Evolutionary conservation across 306 rosid species (phyloP).

Genomic region (Vigna angularis): DNA sequence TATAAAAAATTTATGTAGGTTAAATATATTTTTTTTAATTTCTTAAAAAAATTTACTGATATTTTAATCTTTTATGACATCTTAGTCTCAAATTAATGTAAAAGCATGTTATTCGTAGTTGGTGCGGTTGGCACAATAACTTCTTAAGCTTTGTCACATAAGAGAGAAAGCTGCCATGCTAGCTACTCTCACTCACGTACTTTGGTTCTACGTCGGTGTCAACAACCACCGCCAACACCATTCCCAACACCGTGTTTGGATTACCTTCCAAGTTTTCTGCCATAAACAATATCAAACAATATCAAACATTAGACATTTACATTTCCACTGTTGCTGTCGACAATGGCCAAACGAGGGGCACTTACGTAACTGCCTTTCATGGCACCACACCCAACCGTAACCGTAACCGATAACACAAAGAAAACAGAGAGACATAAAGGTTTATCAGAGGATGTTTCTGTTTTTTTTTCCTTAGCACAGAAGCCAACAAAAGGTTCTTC

Average conservation of each 20-base stretch:
- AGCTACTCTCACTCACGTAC: background rate
- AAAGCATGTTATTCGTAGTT: too few relatives aligned
- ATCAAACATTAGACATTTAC: background rate
- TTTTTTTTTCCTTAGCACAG: slow-evolving; percentile 9
- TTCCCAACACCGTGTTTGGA: background rate
- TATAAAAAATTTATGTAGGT: too few relatives aligned
- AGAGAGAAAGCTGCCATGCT: background rate
- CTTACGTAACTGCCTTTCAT: slow-evolving; percentile 5
- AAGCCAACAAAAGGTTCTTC: slow-evolving; percentile 38
- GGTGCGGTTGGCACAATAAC: too few relatives aligned
- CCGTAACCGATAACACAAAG: slow-evolving; percentile 32
- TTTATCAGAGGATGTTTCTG: background rate
- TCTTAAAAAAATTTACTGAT: too few relatives aligned
- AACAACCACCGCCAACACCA: background rate
- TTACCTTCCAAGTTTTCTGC: background rate
- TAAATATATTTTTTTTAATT: too few relatives aligned
- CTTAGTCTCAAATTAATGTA: too few relatives aligned
- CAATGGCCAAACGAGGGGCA: background rate
- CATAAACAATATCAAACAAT: background rate
- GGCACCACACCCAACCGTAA: slow-evolving; percentile 49
- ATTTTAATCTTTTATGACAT: too few relatives aligned
- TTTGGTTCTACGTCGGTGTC: slow-evolving; percentile 6
- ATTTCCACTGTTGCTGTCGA: background rate
- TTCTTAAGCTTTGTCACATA: too few relatives aligned
- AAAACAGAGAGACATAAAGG: slow-evolving; percentile 15